Evolutionary conservation across 331 rosid species (phyloP).

Genomic region (Ulmus americana): DNA sequence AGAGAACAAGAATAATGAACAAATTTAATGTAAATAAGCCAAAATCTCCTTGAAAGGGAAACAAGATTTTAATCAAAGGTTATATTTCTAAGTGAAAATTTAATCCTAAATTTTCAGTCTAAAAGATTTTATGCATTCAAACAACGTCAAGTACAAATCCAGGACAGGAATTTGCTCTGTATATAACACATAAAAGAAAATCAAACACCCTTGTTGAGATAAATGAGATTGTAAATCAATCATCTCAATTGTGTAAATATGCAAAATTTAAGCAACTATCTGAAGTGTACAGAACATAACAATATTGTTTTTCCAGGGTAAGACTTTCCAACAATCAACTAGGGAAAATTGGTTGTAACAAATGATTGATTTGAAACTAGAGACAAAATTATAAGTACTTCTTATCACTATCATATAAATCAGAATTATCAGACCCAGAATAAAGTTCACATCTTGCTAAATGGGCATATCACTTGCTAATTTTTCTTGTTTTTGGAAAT

Average conservation of each 20-base stretch:
- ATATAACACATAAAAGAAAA: background rate
- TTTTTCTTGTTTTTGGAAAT: background rate
- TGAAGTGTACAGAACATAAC: background rate
- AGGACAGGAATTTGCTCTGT: background rate
- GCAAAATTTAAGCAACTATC: background rate
- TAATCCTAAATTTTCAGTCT: no score
- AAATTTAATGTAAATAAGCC: constrained; percentile 6
- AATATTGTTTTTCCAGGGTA: background rate
- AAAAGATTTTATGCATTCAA: background rate
- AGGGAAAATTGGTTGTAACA: no score
- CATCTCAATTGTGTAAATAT: background rate
- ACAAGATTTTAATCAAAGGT: background rate
- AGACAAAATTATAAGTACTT: no score
- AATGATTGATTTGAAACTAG: no score
- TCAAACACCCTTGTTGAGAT: background rate
- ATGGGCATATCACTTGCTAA: background rate
- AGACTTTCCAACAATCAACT: no score
- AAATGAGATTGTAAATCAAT: background rate
- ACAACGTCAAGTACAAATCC: background rate
- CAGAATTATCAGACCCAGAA: no score
- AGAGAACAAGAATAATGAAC: constrained; percentile 21
- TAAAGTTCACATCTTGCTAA: background rate
- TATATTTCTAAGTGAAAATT: background rate
- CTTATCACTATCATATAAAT: no score
- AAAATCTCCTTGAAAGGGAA: background rate